These are phyloP conservation scores for Musa balbisiana DNA, from an alignment of 202 grass and related monocot genomes.

Conservation along the genomic window DNA sequence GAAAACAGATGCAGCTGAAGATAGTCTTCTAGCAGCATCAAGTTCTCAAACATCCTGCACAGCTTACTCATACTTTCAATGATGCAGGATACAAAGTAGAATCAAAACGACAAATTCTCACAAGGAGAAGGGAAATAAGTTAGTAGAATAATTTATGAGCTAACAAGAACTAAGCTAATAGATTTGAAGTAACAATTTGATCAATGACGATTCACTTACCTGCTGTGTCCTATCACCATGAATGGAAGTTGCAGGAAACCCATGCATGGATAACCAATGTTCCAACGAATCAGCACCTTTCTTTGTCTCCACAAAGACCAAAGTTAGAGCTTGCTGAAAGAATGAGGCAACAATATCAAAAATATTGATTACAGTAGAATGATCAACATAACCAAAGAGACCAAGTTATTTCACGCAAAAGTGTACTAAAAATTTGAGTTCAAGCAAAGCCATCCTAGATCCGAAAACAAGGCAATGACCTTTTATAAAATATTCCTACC, in stretches of 20 bases:
- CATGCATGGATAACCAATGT: slow-evolving; percentile 82
- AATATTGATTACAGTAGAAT: background rate
- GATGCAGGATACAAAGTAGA: too few species aligned
- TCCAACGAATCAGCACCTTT: slow-evolving; percentile 89
- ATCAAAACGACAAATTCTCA: too few species aligned
- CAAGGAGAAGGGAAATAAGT: too few species aligned
- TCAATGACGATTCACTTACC: slow-evolving; percentile 20
- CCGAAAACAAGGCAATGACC: slow-evolving; percentile 4
- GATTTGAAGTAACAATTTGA: background rate
- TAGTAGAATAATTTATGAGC: too few species aligned
- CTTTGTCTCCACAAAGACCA: slow-evolving; percentile 97
- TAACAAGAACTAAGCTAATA: background rate
- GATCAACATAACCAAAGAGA: background rate
- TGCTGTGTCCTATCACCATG: slow-evolving; percentile 84
- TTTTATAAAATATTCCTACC: slow-evolving; percentile 25
- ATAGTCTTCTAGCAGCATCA: too few species aligned
- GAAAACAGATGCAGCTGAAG: too few species aligned
- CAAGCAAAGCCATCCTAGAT: background rate
- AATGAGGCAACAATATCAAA: slow-evolving; percentile 17
- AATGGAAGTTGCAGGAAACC: slow-evolving; percentile 91
- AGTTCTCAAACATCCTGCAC: too few species aligned
- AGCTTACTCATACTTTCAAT: too few species aligned
- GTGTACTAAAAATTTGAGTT: background rate
- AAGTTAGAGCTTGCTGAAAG: slow-evolving; percentile 67
- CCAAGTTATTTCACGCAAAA: background rate